Base-by-base conservation (phyloP, 2,329 filamentous ascomycete species). In the Xylaria sp. region DNA sequence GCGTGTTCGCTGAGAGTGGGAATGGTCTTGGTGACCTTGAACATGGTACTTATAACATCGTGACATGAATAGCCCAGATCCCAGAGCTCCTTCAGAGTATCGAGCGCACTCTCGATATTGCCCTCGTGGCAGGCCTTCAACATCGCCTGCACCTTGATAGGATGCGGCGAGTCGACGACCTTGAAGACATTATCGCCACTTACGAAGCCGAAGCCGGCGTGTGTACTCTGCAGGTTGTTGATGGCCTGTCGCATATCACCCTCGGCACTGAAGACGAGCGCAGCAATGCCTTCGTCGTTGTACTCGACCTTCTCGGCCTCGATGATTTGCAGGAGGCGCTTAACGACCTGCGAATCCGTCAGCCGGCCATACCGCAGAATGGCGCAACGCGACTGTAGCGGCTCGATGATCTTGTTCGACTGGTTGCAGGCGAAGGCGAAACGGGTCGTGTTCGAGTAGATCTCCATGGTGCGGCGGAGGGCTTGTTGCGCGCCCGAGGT, bases 41-140 rank as follows among this genome's bases (percentile, higher is more conserved):
- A 97, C 94, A 99, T 99, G 63, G 93, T 99, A 76, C 90, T 95
- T 75, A 99, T 95, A 68, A 99, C 96, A 74, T 99, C 94, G 77
- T 99, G 93, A 68, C 91, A 95, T n/a, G 91, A 96, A 77, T 99
- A 99, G 11, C 94, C 94, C 61, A 97, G 78, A 62, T 89, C 86
- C 93, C 94, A 99, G 48, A 99, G 80, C 77, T 97, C 94, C 67
- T 91, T 90, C 65, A 99, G 77, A 3, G 83, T 86, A 67, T 96
- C 91, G 60, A 99, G 78, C 1, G 94, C 94, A 60, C 86, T 86
- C 73, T 97, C 92, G 19, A 99, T 83, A 67, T 93, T 92, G 56
- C 90, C 89, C 74, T 97, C 92, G 76, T 94, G 91, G 76, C 94
- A 97, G 1, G 91, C 91, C 80, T 96, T 97, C 70, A 99, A 87